phyloP scores from a whole-genome alignment of 768 basidiomycete genomes.

The Mycena rebaudengoi region DNA sequence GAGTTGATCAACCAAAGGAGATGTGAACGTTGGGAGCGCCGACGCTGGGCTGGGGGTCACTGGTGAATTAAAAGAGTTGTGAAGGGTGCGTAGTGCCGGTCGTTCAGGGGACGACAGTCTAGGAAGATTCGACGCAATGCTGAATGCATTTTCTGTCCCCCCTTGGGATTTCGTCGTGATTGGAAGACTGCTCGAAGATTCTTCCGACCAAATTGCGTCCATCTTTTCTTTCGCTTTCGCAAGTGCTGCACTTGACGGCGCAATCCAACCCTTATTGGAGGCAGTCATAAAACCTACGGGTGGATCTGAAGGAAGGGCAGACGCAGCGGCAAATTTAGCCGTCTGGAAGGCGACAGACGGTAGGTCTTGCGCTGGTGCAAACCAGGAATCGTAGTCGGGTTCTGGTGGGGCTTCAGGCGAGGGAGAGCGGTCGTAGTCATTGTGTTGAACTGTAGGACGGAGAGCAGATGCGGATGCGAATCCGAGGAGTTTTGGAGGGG shows the following conservation, averaged over 20 bases:
- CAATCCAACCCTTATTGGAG: constrained; percentile 47
- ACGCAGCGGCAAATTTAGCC: constrained; percentile 36
- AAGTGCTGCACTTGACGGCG: constrained; percentile 63
- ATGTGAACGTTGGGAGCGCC: constrained; percentile 20
- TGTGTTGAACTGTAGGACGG: constrained; percentile 2
- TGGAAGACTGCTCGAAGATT: neutral
- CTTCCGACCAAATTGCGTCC: constrained; percentile 49
- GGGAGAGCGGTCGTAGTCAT: constrained; percentile 40
- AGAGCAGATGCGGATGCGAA: constrained; percentile 29
- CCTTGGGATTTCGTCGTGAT: constrained; percentile 17
- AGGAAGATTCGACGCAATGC: constrained; percentile 30
- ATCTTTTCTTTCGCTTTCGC: constrained; percentile 63
- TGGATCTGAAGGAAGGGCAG: constrained; percentile 13
- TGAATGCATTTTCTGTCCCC: constrained; percentile 38
- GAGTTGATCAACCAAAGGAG: constrained; percentile 25
- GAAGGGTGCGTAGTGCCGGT: constrained; percentile 46
- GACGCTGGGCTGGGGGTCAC: constrained; percentile 49
- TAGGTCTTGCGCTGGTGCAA: constrained; percentile 44
- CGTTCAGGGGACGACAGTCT: constrained; percentile 37
- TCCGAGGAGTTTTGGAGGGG: constrained; percentile 32
- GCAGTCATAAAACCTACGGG: constrained; percentile 40
- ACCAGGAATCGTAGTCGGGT: constrained; percentile 59
- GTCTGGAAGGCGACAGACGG: constrained; percentile 47
- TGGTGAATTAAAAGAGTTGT: constrained; percentile 47
- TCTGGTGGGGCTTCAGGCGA: constrained; percentile 51